phyloP scores from a whole-genome alignment of 1,284 basidiomycete species.

The Malassezia vespertilionis region DNA sequence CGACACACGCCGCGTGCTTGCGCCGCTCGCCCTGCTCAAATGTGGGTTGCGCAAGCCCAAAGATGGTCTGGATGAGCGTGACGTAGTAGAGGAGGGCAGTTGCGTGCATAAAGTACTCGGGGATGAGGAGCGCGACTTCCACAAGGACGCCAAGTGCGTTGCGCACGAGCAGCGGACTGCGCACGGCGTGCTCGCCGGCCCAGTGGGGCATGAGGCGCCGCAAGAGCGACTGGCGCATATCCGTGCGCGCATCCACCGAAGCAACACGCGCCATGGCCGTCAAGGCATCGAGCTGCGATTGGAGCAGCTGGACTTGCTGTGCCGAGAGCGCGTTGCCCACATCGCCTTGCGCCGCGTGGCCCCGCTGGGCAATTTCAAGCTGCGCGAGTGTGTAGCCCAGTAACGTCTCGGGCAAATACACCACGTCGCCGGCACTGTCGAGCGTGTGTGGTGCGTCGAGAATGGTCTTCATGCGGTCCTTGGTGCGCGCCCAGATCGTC shows the following conservation, averaged over 20 bases:
- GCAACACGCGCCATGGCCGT: slow-evolving; percentile 24
- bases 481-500: slow-evolving; percentile 22
- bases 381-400: slow-evolving; percentile 44
- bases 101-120: slow-evolving; percentile 34
- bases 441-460: slow-evolving; percentile 25
- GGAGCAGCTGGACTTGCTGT: slow-evolving; percentile 26
- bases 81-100: slow-evolving; percentile 46
- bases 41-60: slow-evolving; percentile 43
- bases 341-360: slow-evolving; percentile 19
- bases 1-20: not conserved
- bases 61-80: slow-evolving; percentile 40
- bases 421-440: slow-evolving; percentile 19
- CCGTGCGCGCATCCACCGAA: slow-evolving; percentile 14
- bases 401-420: slow-evolving; percentile 42
- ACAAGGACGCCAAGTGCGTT: slow-evolving; percentile 41
- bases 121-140: slow-evolving; percentile 38
- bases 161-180: slow-evolving; percentile 38
- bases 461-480: slow-evolving; percentile 31
- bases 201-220: slow-evolving; percentile 45
- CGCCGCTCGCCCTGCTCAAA: slow-evolving; percentile 9
- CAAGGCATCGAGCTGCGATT: slow-evolving; percentile 32
- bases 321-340: slow-evolving; percentile 31
- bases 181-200: slow-evolving; percentile 40
- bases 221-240: slow-evolving; percentile 38
- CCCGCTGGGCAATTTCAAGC: slow-evolving; percentile 38